Base-by-base conservation (phyloP, 768 basidiomycete species). In the Podaxis mareebaensis region DNA sequence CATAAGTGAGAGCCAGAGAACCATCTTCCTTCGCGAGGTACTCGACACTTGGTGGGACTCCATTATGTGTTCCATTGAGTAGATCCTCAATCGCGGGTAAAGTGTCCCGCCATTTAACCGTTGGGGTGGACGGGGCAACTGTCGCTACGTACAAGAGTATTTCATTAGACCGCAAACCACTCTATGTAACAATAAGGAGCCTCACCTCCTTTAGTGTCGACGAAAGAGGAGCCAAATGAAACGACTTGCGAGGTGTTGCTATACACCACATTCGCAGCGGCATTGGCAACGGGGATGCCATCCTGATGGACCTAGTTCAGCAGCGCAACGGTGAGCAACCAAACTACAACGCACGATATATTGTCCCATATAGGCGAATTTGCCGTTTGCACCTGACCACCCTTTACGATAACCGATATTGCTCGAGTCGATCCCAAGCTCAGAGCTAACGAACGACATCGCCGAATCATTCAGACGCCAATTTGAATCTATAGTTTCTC, bases 21-120 rank as follows among this genome's bases (percentile, higher is more conserved):
- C 76, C 77, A 64, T 80, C 78, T 2, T 75, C 69, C 59, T 68
- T 71, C 24, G 69, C 77, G 42, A 81, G 68, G 67, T 77, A 83
- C 68, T 81, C 79, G 30, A 81, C 65, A 4, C 68, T 71, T 2
- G 74, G 65, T 1, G 78, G 75, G 42, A 71, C 70, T 12, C 58
- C 51, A 67, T 80, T 81, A 70, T 71, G 74, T 42, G 68, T 76
- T 8, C 76, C 80, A 28, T 62, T 67, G 1, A 79, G 69, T 22
- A 68, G 61, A 10, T 64, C 55, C 48, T 66, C 63, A 8, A 60
- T 40, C 30, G 11, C 28, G 2, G 58, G 56, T 13, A 62, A 33
- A 22, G 76, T 76, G 17, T 74, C 70, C 30, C 71, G 61, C 10
- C 74, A 58, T 10, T 74, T 65, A 40, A 82, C 33, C n/a, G 74